Evolutionary conservation across 1,284 basidiomycete species (phyloP).

Genomic region (Ustilago trichophora): DNA sequence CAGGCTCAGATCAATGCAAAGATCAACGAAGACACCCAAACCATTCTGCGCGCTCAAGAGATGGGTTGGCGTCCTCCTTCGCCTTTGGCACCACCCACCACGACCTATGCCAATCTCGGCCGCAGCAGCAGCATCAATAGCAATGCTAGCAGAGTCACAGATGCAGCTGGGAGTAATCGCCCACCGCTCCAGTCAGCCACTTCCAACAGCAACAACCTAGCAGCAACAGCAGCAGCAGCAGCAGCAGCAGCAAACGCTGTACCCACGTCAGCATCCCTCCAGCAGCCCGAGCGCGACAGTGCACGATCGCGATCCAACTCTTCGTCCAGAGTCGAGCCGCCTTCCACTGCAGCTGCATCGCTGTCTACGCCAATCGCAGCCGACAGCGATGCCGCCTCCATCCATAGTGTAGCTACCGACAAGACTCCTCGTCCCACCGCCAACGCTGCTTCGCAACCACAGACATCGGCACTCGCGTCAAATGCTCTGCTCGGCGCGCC

Average conservation of each 20-base stretch:
- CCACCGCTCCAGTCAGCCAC: constrained; percentile 6
- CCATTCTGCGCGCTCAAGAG: constrained; percentile 44
- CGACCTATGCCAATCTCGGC: constrained; percentile 16
- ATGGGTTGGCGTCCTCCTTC: constrained; percentile 55
- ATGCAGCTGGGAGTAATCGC: constrained; percentile 1
- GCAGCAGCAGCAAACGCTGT: background rate
- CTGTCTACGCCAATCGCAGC: background rate
- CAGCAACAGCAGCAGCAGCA: background rate
- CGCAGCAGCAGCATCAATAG: constrained; percentile 32
- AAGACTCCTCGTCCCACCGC: constrained; percentile 20
- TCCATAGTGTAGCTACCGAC: constrained; percentile 24
- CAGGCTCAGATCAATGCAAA: constrained; percentile 47
- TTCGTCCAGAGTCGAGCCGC: background rate
- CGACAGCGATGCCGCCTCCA: constrained; percentile 19
- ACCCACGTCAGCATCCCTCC: constrained; percentile 4
- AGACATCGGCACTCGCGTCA: background rate
- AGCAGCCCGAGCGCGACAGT: constrained; percentile 7
- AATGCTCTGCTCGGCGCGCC: constrained; percentile 1
- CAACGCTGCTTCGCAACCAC: background rate
- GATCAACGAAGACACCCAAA: constrained; percentile 42
- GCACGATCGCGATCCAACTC: constrained; percentile 8
- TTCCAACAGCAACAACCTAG: constrained; percentile 9
- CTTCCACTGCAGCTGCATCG: background rate
- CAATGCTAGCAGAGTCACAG: constrained; percentile 10
- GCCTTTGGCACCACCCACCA: constrained; percentile 7